phyloP scores from a whole-genome alignment of 2,329 filamentous ascomycete species.

The Onygenales sp. region DNA sequence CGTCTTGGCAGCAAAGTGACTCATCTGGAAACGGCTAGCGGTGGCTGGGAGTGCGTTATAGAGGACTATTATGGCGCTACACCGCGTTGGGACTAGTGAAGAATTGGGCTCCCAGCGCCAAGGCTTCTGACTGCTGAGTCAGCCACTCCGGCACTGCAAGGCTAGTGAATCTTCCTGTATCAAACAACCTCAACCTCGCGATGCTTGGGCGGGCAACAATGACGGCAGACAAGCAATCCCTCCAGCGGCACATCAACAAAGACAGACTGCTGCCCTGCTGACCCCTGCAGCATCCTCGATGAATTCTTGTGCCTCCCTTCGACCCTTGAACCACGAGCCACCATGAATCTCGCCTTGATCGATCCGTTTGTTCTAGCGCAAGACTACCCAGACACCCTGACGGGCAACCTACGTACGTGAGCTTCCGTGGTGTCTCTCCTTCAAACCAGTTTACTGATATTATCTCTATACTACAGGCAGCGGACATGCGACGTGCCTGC shows the following conservation, averaged over 20 bases:
- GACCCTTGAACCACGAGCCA: conserved; percentile 6
- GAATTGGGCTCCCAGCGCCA: not conserved
- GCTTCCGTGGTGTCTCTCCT: conserved; percentile 26
- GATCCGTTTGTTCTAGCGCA: conserved; percentile 63
- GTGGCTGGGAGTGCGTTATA: not conserved
- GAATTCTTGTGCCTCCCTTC: not conserved
- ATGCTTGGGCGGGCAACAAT: not conserved
- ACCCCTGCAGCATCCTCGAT: not conserved
- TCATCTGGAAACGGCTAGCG: not conserved
- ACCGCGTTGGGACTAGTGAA: not conserved
- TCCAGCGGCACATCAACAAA: not conserved
- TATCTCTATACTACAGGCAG: conserved; percentile 36
- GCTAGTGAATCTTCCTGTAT: no score
- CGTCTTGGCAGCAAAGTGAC: not conserved
- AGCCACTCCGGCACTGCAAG: no score
- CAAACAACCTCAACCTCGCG: no score
- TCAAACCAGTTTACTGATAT: conserved; percentile 19
- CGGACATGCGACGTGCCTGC: conserved; percentile 57
- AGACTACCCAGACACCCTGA: conserved; percentile 86
- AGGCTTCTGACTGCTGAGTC: no score
- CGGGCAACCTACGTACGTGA: conserved; percentile 66
- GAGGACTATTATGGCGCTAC: not conserved
- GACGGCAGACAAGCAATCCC: not conserved
- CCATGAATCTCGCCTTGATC: conserved; percentile 62
- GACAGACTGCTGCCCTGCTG: not conserved